Percentiles rank a stretch among this genome's conserved stretches.
Conservation (phyloP, 164 flowering plant genomes). For the Dillenia suffruticosa region DNA sequence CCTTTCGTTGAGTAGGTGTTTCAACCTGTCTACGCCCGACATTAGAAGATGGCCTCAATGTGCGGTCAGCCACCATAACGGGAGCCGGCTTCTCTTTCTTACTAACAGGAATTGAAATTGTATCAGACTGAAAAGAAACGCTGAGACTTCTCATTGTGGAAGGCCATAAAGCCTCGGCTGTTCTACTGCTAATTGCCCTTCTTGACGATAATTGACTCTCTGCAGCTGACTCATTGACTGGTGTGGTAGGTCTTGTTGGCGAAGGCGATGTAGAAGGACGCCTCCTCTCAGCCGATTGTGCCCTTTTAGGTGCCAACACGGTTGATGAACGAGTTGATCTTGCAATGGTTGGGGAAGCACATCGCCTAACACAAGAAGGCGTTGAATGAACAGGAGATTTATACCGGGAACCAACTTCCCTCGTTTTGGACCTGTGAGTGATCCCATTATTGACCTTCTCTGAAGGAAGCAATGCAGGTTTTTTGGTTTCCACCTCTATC, state of each 20-base stretch:
- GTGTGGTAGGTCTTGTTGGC: constrained; percentile 58
- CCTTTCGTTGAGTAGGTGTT: constrained; percentile 38
- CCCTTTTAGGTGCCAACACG: constrained; percentile 44
- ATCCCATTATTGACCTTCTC: constrained; percentile 35
- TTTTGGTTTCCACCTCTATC: constrained; percentile 32
- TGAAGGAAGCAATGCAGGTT: constrained; percentile 55
- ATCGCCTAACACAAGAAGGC: constrained; percentile 42
- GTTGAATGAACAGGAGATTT: constrained; percentile 46
- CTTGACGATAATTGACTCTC: constrained; percentile 37
- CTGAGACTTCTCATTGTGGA: constrained; percentile 82
- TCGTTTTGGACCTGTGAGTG: constrained; percentile 22
- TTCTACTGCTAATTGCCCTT: constrained; percentile 31
- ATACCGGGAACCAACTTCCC: constrained; percentile 26
- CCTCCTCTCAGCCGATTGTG: constrained; percentile 78
- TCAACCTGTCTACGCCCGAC: constrained; percentile 50
- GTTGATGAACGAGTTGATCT: constrained; percentile 31
- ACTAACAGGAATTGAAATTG: constrained; percentile 56
- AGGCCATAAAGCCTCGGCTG: constrained; percentile 83
- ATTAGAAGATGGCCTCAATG: constrained; percentile 70
- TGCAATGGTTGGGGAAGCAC: constrained; percentile 56
- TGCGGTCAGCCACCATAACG: constrained; percentile 42
- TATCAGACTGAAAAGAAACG: constrained; percentile 86
- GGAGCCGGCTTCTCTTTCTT: constrained; percentile 71
- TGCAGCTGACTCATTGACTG: constrained; percentile 45
- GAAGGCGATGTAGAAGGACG: constrained; percentile 76